A percentile compares a stretch with the other conserved stretches of the same genome.
Evolutionary conservation across 2,329 filamentous ascomycete genomes (phyloP).

Genomic region (Tothia fuscella): DNA sequence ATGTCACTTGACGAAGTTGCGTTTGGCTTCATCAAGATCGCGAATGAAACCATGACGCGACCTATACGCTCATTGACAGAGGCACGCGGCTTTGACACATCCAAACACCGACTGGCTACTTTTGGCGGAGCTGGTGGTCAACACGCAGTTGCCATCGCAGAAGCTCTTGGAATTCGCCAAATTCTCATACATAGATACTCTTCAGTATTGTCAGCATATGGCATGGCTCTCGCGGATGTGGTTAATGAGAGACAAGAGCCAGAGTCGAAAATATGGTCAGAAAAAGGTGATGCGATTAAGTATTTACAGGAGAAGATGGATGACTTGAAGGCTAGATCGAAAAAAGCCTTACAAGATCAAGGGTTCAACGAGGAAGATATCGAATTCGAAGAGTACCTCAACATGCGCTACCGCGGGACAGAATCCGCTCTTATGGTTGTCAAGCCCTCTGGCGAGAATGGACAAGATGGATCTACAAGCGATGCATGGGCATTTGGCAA

Average conservation of each 20-base stretch:
- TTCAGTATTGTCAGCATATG: slow-evolving; percentile 79
- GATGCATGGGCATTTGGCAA: slow-evolving; percentile 72
- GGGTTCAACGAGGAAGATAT: slow-evolving; percentile 67
- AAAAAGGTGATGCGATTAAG: slow-evolving; percentile 42
- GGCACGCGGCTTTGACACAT: slow-evolving; percentile 83
- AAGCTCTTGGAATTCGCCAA: slow-evolving; percentile 71
- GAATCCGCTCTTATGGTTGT: slow-evolving; percentile 86
- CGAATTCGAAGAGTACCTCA: slow-evolving; percentile 81
- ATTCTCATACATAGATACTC: slow-evolving; percentile 82
- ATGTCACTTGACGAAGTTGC: slow-evolving; percentile 79
- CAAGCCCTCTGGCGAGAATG: slow-evolving; percentile 56
- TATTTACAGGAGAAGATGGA: slow-evolving; percentile 63
- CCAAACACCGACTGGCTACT: slow-evolving; percentile 77
- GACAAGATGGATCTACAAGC: slow-evolving; percentile 49
- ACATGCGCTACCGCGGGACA: slow-evolving; percentile 84
- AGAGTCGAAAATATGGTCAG: slow-evolving; percentile 47
- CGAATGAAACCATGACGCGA: slow-evolving; percentile 83
- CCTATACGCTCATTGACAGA: slow-evolving; percentile 86
- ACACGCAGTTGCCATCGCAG: slow-evolving; percentile 82
- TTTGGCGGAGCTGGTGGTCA: slow-evolving; percentile 89
- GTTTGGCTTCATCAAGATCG: slow-evolving; percentile 78
- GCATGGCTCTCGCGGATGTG: slow-evolving; percentile 86
- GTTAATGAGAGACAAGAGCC: slow-evolving; percentile 84
- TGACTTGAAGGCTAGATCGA: slow-evolving; percentile 66
- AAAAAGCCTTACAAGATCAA: slow-evolving; percentile 55